Base-by-base conservation (phyloP, 768 basidiomycete genomes). In the Leccinellum luteum region DNA sequence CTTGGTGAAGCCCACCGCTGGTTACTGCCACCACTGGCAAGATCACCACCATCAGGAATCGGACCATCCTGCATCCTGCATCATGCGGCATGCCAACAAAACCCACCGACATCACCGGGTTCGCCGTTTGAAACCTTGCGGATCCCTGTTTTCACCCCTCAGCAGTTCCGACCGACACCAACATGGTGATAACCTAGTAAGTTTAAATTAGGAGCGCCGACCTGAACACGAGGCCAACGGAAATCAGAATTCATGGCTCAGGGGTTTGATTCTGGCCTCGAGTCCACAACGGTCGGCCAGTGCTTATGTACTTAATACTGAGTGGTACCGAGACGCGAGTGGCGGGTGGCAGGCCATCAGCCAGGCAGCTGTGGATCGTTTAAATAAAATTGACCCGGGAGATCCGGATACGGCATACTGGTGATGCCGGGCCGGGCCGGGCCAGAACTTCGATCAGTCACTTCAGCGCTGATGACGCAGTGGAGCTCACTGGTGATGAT, bases 251-350 rank as follows among this genome's bases (percentile, higher is more conserved):
- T 27, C 27, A 27, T 32, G 54, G 60, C 45, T 28, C 50, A 55
- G 50, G 64, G 60, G 60, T 54, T 49, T 15, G n/a, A 2, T 28
- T 19, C 14, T 7, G 23, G 44, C 44, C 44, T 45, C 44, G 23
- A 45, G 44, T 45, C 21, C 21, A 15, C 44, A 23, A 23, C 14
- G 12, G 41, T 28, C 6, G 9, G 38, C 38, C 4, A n/a, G n/a
- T 41, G 41, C 41, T 43, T 13, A 3, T 19, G 19, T 43, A 19
- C 12, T 19, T 43, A 19, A 43, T 43, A 43, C 41, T 19, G 17
- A 19, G 41, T 41, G n/a, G 38, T 38, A 5, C 38, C 41, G 19
- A 19, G 12, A 43, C 19, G 41, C 41, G 19, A 13, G 19, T 43
- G 41, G 19, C 19, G 12, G 19, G n/a, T 6, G n/a, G 41, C 41